phyloP scores from a whole-genome alignment of 2,329 filamentous ascomycete genomes.

The Monilinia fructicola region DNA sequence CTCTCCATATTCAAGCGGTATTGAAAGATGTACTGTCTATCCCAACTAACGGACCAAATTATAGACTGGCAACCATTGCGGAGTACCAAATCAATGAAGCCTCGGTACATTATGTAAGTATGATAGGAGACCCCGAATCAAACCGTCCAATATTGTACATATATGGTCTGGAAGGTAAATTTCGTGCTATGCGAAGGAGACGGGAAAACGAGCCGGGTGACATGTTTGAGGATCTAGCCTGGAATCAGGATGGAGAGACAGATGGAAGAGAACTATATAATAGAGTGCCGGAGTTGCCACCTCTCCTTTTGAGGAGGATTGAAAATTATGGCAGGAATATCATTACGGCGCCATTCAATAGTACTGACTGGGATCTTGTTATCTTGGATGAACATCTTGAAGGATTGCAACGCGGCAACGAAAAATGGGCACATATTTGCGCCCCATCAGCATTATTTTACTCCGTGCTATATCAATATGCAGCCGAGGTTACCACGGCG shows the following conservation, averaged over 20 bases:
- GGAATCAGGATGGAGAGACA: neutral
- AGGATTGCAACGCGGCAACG: neutral
- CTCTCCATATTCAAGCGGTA: neutral
- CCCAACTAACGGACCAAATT: neutral
- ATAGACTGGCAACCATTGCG: neutral
- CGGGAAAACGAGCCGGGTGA: neutral
- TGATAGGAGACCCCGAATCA: neutral
- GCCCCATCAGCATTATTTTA: neutral
- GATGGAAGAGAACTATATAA: neutral
- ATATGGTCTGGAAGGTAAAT: neutral
- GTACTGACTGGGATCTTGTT: neutral
- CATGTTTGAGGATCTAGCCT: neutral
- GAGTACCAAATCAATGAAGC: neutral
- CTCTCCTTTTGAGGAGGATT: neutral
- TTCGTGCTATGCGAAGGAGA: neutral
- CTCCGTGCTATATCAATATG: neutral
- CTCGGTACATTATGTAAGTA: neutral
- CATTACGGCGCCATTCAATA: neutral
- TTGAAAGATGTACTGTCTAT: neutral
- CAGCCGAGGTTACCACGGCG: too few species aligned
- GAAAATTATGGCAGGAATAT: slow-evolving; percentile 1
- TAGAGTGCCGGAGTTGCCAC: neutral
- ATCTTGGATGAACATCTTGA: neutral
- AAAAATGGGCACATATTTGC: neutral
- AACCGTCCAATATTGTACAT: neutral